phyloP scores from a whole-genome alignment of 805 yeast species.

The Metschnikowia cubensis region DNA sequence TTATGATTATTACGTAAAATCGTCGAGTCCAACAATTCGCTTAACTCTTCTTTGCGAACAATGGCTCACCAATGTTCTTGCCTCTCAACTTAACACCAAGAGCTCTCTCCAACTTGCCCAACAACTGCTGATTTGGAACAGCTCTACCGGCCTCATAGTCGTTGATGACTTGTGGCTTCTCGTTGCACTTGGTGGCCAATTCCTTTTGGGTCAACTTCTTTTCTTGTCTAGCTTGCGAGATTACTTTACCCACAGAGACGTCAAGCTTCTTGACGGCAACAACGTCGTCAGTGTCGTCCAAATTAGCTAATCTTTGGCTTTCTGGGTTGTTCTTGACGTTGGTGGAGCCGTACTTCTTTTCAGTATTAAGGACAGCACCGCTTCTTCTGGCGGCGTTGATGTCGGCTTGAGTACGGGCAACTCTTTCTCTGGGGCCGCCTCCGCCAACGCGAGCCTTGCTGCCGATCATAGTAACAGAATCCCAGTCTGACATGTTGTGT shows the following conservation, averaged over 20 bases:
- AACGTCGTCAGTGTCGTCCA: slow-evolving; percentile 91
- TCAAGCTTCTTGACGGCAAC: slow-evolving; percentile 90
- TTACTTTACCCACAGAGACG: slow-evolving; percentile 79
- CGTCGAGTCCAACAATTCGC: not conserved
- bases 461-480: slow-evolving; percentile 83
- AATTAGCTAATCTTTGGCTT: slow-evolving; percentile 90
- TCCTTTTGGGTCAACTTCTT: slow-evolving; percentile 92
- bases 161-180: slow-evolving; percentile 90
- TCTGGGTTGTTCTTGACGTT: slow-evolving; percentile 70
- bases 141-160: slow-evolving; percentile 98
- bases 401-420: slow-evolving; percentile 72
- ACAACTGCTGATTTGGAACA: slow-evolving; percentile 90
- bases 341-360: slow-evolving; percentile 76
- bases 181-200: slow-evolving; percentile 90
- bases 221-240: slow-evolving; percentile 79
- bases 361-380: slow-evolving; percentile 85
- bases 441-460: slow-evolving; percentile 84
- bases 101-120: slow-evolving; percentile 89
- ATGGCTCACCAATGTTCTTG: slow-evolving; percentile 88
- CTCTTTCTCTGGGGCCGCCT: slow-evolving; percentile 80
- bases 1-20: not conserved
- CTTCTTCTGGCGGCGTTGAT: slow-evolving; percentile 92
- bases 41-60: slow-evolving; percentile 54
- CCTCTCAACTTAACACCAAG: slow-evolving; percentile 95
- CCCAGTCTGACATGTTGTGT: slow-evolving; percentile 71